A percentile compares a stretch with the other conserved stretches of the same genome.
Conservation (phyloP, 177 flowering plant genomes). For the Vitis hybrid region DNA sequence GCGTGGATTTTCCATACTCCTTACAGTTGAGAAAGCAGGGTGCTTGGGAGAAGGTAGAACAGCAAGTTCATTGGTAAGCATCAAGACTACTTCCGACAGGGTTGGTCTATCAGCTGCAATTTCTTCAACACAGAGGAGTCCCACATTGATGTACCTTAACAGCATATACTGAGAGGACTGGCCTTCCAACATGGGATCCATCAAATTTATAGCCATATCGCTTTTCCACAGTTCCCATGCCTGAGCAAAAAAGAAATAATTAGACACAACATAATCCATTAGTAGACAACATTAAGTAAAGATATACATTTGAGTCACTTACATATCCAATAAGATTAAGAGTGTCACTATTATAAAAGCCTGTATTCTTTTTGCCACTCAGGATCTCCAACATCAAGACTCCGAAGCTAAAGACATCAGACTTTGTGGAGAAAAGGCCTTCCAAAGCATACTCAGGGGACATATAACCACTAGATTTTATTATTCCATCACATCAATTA, state of each 20-base stretch:
- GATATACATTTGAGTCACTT: constrained; percentile 1
- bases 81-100: constrained; percentile 5
- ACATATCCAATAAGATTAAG: constrained; percentile 28
- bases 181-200: constrained; percentile 13
- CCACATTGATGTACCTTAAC: constrained; percentile 35
- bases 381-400: constrained; percentile 30
- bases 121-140: constrained; percentile 36
- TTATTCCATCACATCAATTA: no score
- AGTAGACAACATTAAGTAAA: not conserved
- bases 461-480: no score
- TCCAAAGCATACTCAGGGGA: no score
- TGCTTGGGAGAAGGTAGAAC: no score
- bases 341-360: constrained; percentile 22
- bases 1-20: no score
- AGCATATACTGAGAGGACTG: constrained; percentile 5
- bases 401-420: constrained; percentile 9
- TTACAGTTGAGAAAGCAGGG: no score
- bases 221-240: constrained; percentile 38
- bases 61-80: no score
- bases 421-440: no score
- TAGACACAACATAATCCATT: not conserved
- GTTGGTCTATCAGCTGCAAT: constrained; percentile 31
- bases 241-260: constrained; percentile 5
- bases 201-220: constrained; percentile 17
- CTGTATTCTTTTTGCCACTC: constrained; percentile 27